Evolutionary conservation across 2,329 filamentous ascomycete species (phyloP).

Genomic region (Alternaria brassicae): DNA sequence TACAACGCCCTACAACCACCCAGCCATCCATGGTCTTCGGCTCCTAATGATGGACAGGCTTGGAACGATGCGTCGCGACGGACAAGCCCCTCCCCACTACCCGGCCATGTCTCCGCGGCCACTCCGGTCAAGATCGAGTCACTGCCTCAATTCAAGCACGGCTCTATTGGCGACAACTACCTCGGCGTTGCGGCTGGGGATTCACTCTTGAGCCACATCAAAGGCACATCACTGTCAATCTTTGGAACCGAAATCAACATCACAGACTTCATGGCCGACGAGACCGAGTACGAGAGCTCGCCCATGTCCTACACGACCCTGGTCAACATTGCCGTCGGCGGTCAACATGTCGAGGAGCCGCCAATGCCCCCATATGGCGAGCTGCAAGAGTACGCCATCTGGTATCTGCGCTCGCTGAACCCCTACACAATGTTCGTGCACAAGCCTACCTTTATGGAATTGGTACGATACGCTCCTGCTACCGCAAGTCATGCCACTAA

Average conservation of each 20-base stretch:
- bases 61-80: constrained; percentile 34
- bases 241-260: constrained; percentile 83
- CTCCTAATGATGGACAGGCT: constrained; percentile 25
- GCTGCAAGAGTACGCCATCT: constrained; percentile 72
- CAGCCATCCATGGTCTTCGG: constrained; percentile 27
- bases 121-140: constrained; percentile 28
- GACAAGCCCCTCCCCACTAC: constrained; percentile 35
- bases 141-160: constrained; percentile 57
- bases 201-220: constrained; percentile 73
- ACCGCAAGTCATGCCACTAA: background rate
- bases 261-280: constrained; percentile 71
- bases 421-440: constrained; percentile 79
- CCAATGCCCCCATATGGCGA: constrained; percentile 69
- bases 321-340: constrained; percentile 68
- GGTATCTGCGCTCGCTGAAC: constrained; percentile 77
- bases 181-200: constrained; percentile 70
- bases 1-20: constrained; percentile 39
- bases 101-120: constrained; percentile 34
- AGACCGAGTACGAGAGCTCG: constrained; percentile 65
- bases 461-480: constrained; percentile 59
- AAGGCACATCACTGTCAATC: constrained; percentile 77
- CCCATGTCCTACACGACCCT: constrained; percentile 75
- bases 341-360: constrained; percentile 60
- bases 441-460: constrained; percentile 72
- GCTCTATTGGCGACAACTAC: constrained; percentile 66